phyloP scores from a whole-genome alignment of 306 rosid species.

The Cicer cuneatum region DNA sequence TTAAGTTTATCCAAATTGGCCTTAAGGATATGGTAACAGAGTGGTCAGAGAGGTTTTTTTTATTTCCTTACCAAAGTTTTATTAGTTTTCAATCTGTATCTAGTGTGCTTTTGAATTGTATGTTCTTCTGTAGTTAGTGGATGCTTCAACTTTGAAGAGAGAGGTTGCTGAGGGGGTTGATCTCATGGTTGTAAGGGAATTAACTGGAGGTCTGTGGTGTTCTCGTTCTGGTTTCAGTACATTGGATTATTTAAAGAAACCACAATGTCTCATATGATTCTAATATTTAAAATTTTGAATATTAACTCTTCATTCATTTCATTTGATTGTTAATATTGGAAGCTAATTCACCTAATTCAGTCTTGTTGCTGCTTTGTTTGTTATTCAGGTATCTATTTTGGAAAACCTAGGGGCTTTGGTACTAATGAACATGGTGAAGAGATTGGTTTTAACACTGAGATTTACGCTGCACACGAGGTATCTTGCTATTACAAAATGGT shows the following conservation, averaged over 20 bases:
- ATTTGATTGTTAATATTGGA: not conserved
- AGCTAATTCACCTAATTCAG: not conserved
- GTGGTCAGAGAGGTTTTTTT: constrained; percentile 3
- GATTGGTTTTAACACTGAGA: constrained; percentile 85
- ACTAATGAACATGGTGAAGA: constrained; percentile 76
- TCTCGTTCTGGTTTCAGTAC: constrained; percentile 6
- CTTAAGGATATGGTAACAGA: not conserved
- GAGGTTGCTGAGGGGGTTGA: constrained; percentile 91
- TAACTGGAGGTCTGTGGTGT: constrained; percentile 82
- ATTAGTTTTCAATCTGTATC: constrained; percentile 16
- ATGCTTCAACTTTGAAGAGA: constrained; percentile 90
- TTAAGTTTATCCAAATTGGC: not conserved
- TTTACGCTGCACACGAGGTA: constrained; percentile 80
- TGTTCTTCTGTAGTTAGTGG: constrained; percentile 65
- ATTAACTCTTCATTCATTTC: not conserved
- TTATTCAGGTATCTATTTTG: constrained; percentile 82
- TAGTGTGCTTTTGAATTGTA: constrained; percentile 7
- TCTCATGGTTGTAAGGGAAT: constrained; percentile 93
- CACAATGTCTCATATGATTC: not conserved
- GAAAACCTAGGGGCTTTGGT: constrained; percentile 85
- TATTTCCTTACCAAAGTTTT: not conserved
- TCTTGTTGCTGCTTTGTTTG: constrained; percentile 36
- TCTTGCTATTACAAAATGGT: constrained; percentile 26
- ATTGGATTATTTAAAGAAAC: constrained; percentile 2
- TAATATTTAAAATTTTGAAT: not conserved